Conservation (phyloP, 2,329 filamentous ascomycete genomes). For the Fusarium haematococcum region DNA sequence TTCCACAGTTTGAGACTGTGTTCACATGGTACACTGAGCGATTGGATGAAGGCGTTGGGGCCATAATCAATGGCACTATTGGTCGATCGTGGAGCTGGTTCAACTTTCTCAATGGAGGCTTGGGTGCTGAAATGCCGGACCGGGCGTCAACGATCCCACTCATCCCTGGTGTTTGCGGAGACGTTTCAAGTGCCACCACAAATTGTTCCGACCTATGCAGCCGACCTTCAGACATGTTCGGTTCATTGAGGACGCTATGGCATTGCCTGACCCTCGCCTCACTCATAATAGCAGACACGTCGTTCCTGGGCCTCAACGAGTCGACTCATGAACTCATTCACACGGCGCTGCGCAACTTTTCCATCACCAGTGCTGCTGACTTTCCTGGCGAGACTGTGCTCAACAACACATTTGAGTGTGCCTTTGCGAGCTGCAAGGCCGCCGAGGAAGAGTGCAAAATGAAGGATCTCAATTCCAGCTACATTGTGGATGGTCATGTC, state of each 20-base stretch:
- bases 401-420: constrained; percentile 11
- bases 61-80: too few relatives aligned
- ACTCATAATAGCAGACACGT: neutral
- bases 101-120: too few relatives aligned
- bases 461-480: neutral
- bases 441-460: constrained; percentile 1
- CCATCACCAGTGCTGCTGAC: neutral
- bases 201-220: constrained; percentile 3
- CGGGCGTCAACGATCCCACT: neutral
- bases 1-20: too few relatives aligned
- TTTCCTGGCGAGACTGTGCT: neutral
- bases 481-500: neutral
- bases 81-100: too few relatives aligned
- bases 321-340: neutral
- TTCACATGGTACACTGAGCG: too few relatives aligned
- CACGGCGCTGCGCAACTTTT: neutral
- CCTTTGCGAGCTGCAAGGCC: constrained; percentile 6
- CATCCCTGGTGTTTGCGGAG: neutral
- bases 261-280: constrained; percentile 5
- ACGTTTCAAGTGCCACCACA: neutral
- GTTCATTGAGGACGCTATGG: constrained; percentile 16
- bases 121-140: too few relatives aligned
- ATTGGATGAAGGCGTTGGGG: too few relatives aligned
- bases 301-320: neutral
- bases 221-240: neutral